Evolutionary conservation across 1,139 yeast species (phyloP), one percentile per base, ranked within the genome.

Genomic region (Nakaseomyces bracarensis): DNA sequence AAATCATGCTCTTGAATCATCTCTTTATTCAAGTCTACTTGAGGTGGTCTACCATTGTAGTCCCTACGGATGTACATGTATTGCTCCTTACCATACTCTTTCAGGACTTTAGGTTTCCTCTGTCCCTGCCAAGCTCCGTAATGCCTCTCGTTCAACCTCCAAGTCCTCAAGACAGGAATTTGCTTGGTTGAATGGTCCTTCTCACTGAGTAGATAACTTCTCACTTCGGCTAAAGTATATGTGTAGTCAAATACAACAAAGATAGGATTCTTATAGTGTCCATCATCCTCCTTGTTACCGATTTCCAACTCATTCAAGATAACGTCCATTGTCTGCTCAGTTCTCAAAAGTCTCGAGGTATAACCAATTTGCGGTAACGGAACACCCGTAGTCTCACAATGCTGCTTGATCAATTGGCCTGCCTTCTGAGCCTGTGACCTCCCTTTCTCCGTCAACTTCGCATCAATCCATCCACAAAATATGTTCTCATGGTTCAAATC

Each of bases 381-480:
- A 10, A 53, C 47, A 6, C 47, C 43, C 30, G 58, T 50, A 5
- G 42, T 28, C 14, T 45, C 38, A 40, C 64, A 58, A 45, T 55
- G 57, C 18, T 64, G 52, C 18, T 53, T 47, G 21, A 82, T 72
- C 47, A 82, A 62, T 20, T 69, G 56, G 0, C 80, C 84, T 2
- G 86, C 81, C 42, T 70, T 62, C 8, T 55, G 55, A 1, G 93
- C 93, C 56, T 82, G 91, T 9, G 63, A 51, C 46, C 69, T 63
- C 2, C 94, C 93, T 47, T 72, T 73, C 1, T 65, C 70, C 3
- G 84, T 75, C 43, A 82, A 63, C 29, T 73, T 72, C 9, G 82
- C 76, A 60, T 83, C 91, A n/a, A 80, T 72, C 94, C 94, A 83
- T 1, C 94, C 94, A 55, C 91, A 81, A 58, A 83, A 83, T 48